Evolutionary conservation across 1,284 basidiomycete genomes (phyloP), one percentile per base, ranked within the genome.

Genomic region (Vanrija humicola): DNA sequence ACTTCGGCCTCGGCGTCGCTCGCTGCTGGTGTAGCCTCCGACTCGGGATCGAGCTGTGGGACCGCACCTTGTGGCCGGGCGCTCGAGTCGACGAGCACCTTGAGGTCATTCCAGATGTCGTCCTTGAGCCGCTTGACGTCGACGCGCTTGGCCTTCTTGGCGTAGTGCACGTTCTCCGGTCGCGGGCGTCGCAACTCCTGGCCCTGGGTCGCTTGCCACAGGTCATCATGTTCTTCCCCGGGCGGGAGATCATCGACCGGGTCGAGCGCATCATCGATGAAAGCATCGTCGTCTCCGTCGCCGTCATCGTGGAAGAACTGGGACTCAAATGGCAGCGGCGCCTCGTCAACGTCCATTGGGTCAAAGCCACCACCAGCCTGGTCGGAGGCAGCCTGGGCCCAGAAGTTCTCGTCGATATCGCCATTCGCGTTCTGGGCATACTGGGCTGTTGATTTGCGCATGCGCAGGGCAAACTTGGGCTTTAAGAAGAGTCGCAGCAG

Each of bases 51-150:
- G 3, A 42, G 29, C 21, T 45, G 43, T 6, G 43, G 34, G 3
- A 18, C 40, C 1, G 40, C 40, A 6, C 40, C 26, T 26, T 38
- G 28, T 55, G 34, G 34, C 12, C 34, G 9, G 9, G 34, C 54
- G 18, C 19, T 23, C 28, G 54, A 38, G 26, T 50, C 46, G 62
- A 85, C 78, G n/a, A 84, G 81, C 54, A 89, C 89, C 64, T 88
- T 86, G 39, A 98, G 78, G 6, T 89, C 89, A 69, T 84, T 88
- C 95, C 95, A 99, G 54, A 98, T 98, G 68, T 93, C 96, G 61
- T 98, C 96, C 79, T 98, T 99, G 65, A 99, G 80, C 75, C 88
- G 90, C 70, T 93, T 85, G 46, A 99, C 93, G 70, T 98, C 96
- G 26, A 99, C 94, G 43, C 94, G 82, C 79, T 98, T 98, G 3